These are phyloP conservation scores for Ceratorhiza oryzae-sativae DNA, from an alignment of 1,284 basidiomycete genomes.

Conservation along the genomic window DNA sequence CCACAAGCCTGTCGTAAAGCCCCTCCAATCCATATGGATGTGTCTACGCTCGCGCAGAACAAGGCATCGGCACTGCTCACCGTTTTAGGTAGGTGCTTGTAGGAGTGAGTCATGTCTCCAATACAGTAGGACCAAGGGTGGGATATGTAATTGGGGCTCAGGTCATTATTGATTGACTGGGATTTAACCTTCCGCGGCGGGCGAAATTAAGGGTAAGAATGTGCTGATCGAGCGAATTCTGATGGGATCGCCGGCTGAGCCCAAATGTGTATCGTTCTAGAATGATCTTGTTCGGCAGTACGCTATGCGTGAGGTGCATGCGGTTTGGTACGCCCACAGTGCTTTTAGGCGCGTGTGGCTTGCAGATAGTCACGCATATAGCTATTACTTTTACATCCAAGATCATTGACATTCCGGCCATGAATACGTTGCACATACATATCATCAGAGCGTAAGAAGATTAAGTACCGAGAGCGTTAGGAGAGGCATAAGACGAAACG, in stretches of 20 bases:
- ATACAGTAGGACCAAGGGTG: no score
- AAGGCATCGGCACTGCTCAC: no score
- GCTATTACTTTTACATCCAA: no score
- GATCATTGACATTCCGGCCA: not conserved
- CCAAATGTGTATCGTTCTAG: not conserved
- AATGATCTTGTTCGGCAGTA: not conserved
- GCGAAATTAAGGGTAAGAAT: not conserved
- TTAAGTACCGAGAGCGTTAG: not conserved
- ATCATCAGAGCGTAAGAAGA: not conserved
- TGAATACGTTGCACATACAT: slow-evolving; percentile 8
- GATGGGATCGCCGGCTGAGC: not conserved
- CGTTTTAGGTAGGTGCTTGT: no score
- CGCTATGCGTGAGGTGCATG: not conserved
- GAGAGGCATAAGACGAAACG: not conserved
- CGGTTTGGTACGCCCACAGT: not conserved
- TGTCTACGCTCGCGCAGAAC: no score
- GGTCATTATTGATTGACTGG: no score
- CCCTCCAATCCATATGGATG: no score
- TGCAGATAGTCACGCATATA: not conserved
- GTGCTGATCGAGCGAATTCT: not conserved
- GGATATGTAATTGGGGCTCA: no score
- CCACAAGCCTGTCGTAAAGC: no score
- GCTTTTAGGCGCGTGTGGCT: not conserved
- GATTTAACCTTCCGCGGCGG: not conserved
- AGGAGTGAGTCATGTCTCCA: no score